phyloP scores from a whole-genome alignment of 192 early-diverging fungal species.

The Rhizophagus sp. region DNA sequence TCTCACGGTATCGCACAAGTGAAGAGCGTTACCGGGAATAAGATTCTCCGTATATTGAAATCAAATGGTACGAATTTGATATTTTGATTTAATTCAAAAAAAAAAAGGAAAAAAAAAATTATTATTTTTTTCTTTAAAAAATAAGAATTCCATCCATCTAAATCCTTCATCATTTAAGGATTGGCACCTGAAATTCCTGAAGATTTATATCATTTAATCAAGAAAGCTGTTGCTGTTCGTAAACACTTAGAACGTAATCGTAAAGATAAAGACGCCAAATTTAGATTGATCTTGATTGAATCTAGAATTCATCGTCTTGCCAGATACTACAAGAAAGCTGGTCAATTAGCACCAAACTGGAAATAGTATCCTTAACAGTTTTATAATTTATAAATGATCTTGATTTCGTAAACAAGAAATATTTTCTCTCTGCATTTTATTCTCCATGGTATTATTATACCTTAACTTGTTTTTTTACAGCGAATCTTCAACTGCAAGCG shows the following conservation, averaged over 20 bases:
- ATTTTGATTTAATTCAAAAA: neutral
- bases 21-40: conserved; percentile 96
- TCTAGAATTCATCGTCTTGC: conserved; percentile 98
- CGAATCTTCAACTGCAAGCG: conserved; percentile 32
- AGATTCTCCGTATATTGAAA: conserved; percentile 99
- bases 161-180: conserved; percentile 21
- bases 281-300: conserved; percentile 97
- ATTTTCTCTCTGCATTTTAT: neutral
- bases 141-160: neutral
- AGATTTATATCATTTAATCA: conserved; percentile 99
- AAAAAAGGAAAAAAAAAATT: too few species aligned
- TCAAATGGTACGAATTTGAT: conserved; percentile 68
- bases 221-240: conserved; percentile 98
- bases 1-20: conserved; percentile 98
- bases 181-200: conserved; percentile 95
- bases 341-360: conserved; percentile 96
- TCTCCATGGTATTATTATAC: neutral
- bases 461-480: conserved; percentile 20
- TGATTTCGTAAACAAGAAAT: neutral
- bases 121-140: neutral
- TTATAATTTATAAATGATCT: neutral
- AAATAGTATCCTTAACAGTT: conserved; percentile 79
- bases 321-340: conserved; percentile 98
- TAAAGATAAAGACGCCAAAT: conserved; percentile 99
- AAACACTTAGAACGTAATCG: conserved; percentile 99